Base-by-base conservation (phyloP, 306 rosid species). In the Senna siamea region DNA sequence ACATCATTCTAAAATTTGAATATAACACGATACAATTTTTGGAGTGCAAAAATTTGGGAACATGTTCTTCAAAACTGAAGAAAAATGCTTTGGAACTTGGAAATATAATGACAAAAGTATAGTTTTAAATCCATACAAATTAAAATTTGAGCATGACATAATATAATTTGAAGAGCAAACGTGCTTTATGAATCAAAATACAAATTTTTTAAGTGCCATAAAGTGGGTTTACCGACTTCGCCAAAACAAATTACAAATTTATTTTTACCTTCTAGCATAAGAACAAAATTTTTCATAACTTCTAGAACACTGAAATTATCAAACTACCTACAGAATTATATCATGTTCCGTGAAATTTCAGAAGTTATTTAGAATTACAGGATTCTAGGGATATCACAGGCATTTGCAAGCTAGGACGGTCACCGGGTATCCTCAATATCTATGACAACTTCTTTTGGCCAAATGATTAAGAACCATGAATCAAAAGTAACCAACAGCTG, bases 21-120 rank as follows among this genome's bases (percentile, higher is more conserved):
- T 19, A 59, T 15, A 30, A 59, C 44, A 32, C 15, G 65, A 15
- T 15, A 40, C 65, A 30, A 59, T 59, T 59, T 58, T 32, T 4
- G 65, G 22, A 59, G 65, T 15, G 65, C 7, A 59, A 59, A 57
- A 30, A 59, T 32, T 30, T 59, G 43, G 22, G 43, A 14, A 32
- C 43, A 59, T 59, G 65, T 15, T 59, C 65, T 59, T 14, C 65
- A 30, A 15, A 59, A 58, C 6, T 17, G 59, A 0, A 19, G 32
- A 4, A 23, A 13, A 11, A 4, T 55, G 61, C n/a, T 55, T 23
- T 23, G 17, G 22, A 28, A 53, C 3, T 13, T 22, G 10, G 15
- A 55, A 23, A 11, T 14, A 9, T 23, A 5, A 23, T 6, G 4
- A 22, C 9, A 55, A 23, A 55, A 55, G 35, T 9, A 9, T 0